Conservation (phyloP, 1,139 yeast genomes). For the Magnusiomyces paraingens region DNA sequence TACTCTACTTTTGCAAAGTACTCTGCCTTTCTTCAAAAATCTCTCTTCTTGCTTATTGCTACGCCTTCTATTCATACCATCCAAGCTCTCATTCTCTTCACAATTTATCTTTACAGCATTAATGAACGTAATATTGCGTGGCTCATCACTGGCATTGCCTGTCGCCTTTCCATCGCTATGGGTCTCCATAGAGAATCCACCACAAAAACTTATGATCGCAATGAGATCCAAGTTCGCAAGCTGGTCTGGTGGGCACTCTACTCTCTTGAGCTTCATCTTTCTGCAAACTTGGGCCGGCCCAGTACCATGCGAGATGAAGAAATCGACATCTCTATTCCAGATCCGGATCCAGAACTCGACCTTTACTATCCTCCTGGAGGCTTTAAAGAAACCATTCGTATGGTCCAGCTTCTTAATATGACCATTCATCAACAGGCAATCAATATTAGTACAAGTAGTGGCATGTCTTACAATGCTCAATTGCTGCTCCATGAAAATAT, state of each 20-base stretch:
- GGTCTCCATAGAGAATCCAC: slow-evolving; percentile 16
- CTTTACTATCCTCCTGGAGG: slow-evolving; percentile 13
- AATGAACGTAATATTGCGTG: slow-evolving; percentile 17
- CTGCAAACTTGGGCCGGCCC: slow-evolving; percentile 16
- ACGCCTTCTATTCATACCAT: slow-evolving; percentile 13
- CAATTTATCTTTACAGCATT: slow-evolving; percentile 14
- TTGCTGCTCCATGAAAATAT: slow-evolving; percentile 11
- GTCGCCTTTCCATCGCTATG: slow-evolving; percentile 15
- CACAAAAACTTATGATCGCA: slow-evolving; percentile 9
- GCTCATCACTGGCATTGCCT: slow-evolving; percentile 14
- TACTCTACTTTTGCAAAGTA: slow-evolving; percentile 12
- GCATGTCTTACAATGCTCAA: slow-evolving; percentile 7
- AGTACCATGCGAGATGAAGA: slow-evolving; percentile 14
- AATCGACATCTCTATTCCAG: slow-evolving; percentile 13
- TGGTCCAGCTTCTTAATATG: slow-evolving; percentile 9
- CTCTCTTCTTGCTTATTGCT: slow-evolving; percentile 12
- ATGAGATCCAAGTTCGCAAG: slow-evolving; percentile 11
- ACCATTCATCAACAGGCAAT: slow-evolving; percentile 3
- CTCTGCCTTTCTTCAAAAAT: slow-evolving; percentile 14
- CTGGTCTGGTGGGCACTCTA: slow-evolving; percentile 15
- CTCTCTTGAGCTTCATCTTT: slow-evolving; percentile 14
- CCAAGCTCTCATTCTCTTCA: slow-evolving; percentile 14
- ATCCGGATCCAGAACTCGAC: slow-evolving; percentile 11
- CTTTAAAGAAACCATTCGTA: slow-evolving; percentile 4
- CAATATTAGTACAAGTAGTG: not conserved